A percentile compares a stretch with the other conserved stretches of the same genome.
phyloP scores from a whole-genome alignment of 352 stramenopile genomes.

The Phytophthora podocarpi region DNA sequence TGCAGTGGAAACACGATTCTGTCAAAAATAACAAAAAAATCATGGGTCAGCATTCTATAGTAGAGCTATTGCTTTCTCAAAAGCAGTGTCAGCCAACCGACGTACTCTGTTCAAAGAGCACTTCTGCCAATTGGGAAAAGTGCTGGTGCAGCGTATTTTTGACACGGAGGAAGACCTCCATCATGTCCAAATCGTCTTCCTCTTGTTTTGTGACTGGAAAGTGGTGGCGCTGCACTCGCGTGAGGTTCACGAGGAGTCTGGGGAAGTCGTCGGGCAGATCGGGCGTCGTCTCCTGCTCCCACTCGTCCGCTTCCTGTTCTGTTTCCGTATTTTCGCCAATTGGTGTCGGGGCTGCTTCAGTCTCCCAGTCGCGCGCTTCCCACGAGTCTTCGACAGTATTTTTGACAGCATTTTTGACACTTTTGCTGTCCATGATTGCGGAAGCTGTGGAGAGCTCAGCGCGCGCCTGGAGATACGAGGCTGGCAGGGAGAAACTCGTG shows the following conservation, averaged over 20 bases:
- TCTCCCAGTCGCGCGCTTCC: constrained; percentile 58
- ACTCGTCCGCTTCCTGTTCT: constrained; percentile 26
- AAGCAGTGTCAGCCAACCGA: no score
- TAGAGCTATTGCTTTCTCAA: no score
- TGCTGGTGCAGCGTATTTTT: constrained; percentile 60
- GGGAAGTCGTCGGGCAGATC: constrained; percentile 75
- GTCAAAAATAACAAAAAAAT: constrained; percentile 5
- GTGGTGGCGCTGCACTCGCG: constrained; percentile 56
- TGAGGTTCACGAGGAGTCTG: constrained; percentile 70
- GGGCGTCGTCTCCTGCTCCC: constrained; percentile 39
- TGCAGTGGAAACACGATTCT: constrained; percentile 75
- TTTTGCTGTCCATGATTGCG: constrained; percentile 6
- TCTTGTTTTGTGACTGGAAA: constrained; percentile 35
- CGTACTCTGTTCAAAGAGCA: constrained; percentile 72
- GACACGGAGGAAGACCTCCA: constrained; percentile 49
- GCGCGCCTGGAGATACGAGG: constrained; percentile 22
- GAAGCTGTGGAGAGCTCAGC: not conserved
- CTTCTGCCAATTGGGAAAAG: constrained; percentile 63
- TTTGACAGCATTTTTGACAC: constrained; percentile 5
- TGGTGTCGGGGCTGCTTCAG: not conserved
- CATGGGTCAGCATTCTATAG: no score
- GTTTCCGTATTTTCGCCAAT: not conserved
- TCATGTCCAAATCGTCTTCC: constrained; percentile 34
- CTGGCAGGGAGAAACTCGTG: constrained; percentile 48
- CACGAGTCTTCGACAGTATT: constrained; percentile 35